These are phyloP conservation scores for Zymoseptoria tritici DNA, from an alignment of 2,329 filamentous ascomycete genomes.

Conservation along the genomic window DNA sequence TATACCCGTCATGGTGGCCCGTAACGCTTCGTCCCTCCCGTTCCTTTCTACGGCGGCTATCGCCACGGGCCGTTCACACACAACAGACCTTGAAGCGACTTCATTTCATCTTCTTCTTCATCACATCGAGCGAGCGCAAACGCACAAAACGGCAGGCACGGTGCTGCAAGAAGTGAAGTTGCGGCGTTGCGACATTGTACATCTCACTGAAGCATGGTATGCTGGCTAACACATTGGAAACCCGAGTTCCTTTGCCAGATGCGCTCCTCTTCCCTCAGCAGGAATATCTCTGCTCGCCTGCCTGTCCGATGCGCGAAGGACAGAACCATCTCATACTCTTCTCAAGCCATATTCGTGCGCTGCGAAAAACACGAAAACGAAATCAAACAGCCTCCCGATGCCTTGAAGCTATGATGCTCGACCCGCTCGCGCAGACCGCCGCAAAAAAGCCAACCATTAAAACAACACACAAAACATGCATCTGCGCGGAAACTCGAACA, in stretches of 20 bases:
- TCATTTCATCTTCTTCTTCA: conserved; percentile 1
- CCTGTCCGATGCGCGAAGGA: not conserved
- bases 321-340: not conserved
- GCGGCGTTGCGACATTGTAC: not conserved
- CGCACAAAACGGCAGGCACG: not conserved
- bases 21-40: not conserved
- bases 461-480: conserved; percentile 5
- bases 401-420: not conserved
- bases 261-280: conserved; percentile 6
- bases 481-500: conserved; percentile 5
- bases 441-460: conserved; percentile 7
- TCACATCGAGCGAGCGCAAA: not conserved
- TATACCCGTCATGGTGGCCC: not conserved
- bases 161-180: not conserved
- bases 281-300: conserved; percentile 4
- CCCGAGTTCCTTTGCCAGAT: conserved; percentile 13
- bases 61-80: not conserved
- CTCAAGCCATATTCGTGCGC: not conserved
- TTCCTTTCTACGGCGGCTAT: not conserved
- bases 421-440: not conserved
- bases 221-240: not conserved
- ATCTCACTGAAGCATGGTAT: not conserved
- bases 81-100: not conserved
- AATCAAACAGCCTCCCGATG: not conserved
- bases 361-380: not conserved